Conservation (phyloP, 2,329 filamentous ascomycete species). For the Colletotrichum sp. region DNA sequence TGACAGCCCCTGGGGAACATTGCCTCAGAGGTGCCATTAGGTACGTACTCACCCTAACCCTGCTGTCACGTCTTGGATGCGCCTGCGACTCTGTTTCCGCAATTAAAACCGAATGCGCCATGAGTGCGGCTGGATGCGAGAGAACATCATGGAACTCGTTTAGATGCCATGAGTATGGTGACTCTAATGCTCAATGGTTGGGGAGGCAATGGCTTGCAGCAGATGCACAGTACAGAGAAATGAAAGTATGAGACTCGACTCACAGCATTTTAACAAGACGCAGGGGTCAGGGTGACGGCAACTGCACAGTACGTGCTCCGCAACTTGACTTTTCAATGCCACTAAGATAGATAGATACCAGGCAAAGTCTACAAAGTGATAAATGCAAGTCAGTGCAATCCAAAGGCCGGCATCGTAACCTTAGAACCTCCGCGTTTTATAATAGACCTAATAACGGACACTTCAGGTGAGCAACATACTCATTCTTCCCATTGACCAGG, state of each 20-base stretch:
- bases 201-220: neutral
- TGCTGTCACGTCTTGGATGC: neutral
- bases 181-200: neutral
- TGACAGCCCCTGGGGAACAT: neutral
- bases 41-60: neutral
- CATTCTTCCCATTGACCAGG: neutral
- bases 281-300: neutral
- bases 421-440: neutral
- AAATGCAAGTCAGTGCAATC: neutral
- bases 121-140: neutral
- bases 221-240: neutral
- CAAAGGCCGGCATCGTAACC: neutral
- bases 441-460: neutral
- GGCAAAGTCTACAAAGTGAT: neutral
- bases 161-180: neutral
- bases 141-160: neutral
- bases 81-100: neutral
- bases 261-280: neutral
- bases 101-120: neutral
- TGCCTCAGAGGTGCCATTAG: neutral
- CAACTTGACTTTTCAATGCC: neutral
- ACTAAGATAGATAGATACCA: neutral
- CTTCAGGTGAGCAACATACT: neutral
- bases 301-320: slow-evolving; percentile 5
- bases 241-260: neutral